Evolutionary conservation across 495 filamentous ascomycete genomes (phyloP).

Genomic region (Penicillium samsonianum): DNA sequence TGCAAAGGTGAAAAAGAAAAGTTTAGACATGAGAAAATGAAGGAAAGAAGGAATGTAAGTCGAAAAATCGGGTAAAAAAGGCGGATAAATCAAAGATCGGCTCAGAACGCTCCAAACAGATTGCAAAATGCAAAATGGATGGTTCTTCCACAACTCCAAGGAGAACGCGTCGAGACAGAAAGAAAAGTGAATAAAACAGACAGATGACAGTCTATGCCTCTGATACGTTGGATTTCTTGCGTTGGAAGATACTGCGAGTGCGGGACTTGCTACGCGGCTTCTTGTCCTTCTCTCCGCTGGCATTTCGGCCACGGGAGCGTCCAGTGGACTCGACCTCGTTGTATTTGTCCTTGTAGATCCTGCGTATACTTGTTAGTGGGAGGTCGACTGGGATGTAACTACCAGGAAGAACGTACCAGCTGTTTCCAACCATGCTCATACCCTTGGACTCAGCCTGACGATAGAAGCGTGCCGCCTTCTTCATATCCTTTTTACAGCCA

Average conservation of each 20-base stretch:
- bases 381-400: not conserved
- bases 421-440: slow-evolving; percentile 96
- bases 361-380: slow-evolving; percentile 36
- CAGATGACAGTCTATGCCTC: slow-evolving; percentile 31
- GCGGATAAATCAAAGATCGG: slow-evolving; percentile 12
- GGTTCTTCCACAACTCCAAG: not conserved
- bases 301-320: slow-evolving; percentile 40
- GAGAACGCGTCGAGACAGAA: slow-evolving; percentile 12
- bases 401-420: slow-evolving; percentile 68
- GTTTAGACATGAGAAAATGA: slow-evolving; percentile 15
- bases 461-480: slow-evolving; percentile 90
- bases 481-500: slow-evolving; percentile 92
- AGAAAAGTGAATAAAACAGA: slow-evolving; percentile 3
- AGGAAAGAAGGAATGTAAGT: slow-evolving; percentile 7
- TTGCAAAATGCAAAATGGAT: slow-evolving; percentile 22
- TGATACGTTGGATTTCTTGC: slow-evolving; percentile 54
- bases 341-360: slow-evolving; percentile 95
- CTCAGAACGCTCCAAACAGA: slow-evolving; percentile 25
- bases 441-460: slow-evolving; percentile 87
- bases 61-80: slow-evolving; percentile 3
- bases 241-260: slow-evolving; percentile 66
- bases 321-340: slow-evolving; percentile 64
- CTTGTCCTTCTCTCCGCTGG: slow-evolving; percentile 48
- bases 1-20: slow-evolving; percentile 9
- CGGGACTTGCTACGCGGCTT: slow-evolving; percentile 64